Percentiles rank a stretch among this genome's conserved stretches.
Evolutionary conservation across 352 stramenopile species (phyloP).

Genomic region (Pythium phragmiticola): DNA sequence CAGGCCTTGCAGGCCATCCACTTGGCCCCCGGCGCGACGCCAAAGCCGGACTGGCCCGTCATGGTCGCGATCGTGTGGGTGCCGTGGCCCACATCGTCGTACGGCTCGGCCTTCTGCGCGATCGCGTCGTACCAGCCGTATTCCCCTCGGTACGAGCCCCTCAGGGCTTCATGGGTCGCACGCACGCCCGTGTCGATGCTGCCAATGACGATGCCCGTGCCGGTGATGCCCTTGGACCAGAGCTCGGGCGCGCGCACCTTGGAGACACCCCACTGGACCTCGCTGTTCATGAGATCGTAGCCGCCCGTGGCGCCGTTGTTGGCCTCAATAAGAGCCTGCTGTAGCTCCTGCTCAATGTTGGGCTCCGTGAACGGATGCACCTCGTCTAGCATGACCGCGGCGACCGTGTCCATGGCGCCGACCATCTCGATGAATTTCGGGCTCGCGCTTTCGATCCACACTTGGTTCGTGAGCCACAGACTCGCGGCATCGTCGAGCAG

Average conservation of each 20-base stretch:
- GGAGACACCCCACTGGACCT: constrained; percentile 29
- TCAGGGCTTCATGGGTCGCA: constrained; percentile 25
- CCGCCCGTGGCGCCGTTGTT: constrained; percentile 3
- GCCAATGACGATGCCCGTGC: constrained; percentile 27
- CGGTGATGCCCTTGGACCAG: constrained; percentile 27
- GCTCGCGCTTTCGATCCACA: constrained; percentile 22
- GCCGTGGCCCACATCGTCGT: constrained; percentile 36
- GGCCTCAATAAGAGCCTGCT: constrained; percentile 13
- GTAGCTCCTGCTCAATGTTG: constrained; percentile 7
- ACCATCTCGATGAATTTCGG: constrained; percentile 21
- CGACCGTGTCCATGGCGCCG: constrained; percentile 9
- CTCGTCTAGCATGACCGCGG: constrained; percentile 10
- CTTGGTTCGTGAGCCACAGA: constrained; percentile 31
- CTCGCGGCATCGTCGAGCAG: constrained; percentile 10
- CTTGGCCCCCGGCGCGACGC: constrained; percentile 28
- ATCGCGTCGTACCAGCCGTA: constrained; percentile 34
- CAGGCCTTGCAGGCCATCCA: constrained; percentile 39
- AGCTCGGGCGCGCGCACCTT: constrained; percentile 22
- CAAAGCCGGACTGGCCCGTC: constrained; percentile 28
- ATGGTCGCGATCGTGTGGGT: constrained; percentile 38
- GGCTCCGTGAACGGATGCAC: constrained; percentile 16
- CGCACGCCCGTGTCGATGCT: constrained; percentile 39
- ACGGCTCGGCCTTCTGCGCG: constrained; percentile 16
- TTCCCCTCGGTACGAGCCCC: constrained; percentile 9
- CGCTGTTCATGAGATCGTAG: constrained; percentile 7